These are phyloP conservation scores for Solanum neorickii DNA, from an alignment of 257 asterid species.

Conservation along the genomic window DNA sequence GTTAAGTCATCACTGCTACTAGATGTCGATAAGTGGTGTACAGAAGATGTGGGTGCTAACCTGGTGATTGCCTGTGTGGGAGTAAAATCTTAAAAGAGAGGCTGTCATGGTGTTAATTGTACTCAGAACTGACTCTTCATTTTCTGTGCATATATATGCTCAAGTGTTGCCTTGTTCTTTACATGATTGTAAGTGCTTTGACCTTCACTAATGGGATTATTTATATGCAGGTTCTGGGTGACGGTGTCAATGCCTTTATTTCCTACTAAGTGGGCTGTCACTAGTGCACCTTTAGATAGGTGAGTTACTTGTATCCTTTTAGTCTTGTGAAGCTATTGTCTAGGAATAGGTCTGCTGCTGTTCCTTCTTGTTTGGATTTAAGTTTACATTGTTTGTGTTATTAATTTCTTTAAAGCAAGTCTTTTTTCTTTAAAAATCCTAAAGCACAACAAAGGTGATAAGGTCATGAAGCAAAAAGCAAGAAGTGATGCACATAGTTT, in stretches of 20 bases:
- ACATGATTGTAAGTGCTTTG: neutral
- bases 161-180: neutral
- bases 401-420: neutral
- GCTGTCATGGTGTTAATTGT: neutral
- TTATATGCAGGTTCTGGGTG: conserved; percentile 68
- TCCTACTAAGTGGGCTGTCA: conserved; percentile 63
- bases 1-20: neutral
- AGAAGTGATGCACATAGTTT: neutral
- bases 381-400: neutral
- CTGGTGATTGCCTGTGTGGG: neutral
- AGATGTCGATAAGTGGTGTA: neutral
- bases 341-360: neutral
- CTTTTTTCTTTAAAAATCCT: neutral
- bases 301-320: conserved; percentile 19
- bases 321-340: neutral
- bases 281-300: conserved; percentile 73
- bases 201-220: neutral
- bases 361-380: neutral
- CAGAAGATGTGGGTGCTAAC: neutral
- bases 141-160: neutral
- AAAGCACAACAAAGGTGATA: neutral
- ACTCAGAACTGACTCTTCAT: neutral
- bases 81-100: neutral
- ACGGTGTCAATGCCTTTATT: conserved; percentile 49
- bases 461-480: neutral